phyloP scores from a whole-genome alignment of 768 basidiomycete genomes.

The Suillus variegatus region DNA sequence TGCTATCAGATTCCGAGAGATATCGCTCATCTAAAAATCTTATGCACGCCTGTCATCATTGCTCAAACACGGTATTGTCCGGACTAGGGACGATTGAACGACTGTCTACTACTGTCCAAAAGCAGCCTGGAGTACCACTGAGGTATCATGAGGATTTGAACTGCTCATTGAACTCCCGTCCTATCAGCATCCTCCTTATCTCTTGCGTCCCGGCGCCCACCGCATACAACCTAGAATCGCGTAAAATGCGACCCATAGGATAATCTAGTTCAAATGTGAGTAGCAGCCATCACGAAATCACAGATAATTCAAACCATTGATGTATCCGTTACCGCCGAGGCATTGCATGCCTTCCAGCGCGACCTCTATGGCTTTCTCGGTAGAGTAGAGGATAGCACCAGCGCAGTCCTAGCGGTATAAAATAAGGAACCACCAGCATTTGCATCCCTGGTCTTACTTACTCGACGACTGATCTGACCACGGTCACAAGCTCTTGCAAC shows the following conservation, averaged over 20 bases:
- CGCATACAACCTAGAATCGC: slow-evolving; percentile 87
- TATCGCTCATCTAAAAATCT: neutral
- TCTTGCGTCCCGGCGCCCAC: slow-evolving; percentile 98
- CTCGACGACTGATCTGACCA: slow-evolving; percentile 75
- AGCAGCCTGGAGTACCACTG: neutral
- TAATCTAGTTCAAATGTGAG: slow-evolving; percentile 61
- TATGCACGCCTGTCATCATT: neutral
- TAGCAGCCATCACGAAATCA: neutral
- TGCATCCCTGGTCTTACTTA: slow-evolving; percentile 37
- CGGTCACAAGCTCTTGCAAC: slow-evolving; percentile 88
- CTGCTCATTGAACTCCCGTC: slow-evolving; percentile 87
- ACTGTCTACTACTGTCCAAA: neutral
- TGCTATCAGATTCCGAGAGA: neutral
- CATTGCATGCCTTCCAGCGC: slow-evolving; percentile 92
- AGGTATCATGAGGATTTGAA: slow-evolving; percentile 32
- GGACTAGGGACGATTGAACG: neutral
- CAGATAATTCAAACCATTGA: slow-evolving; percentile 64
- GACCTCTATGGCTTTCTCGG: slow-evolving; percentile 90
- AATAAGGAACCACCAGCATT: slow-evolving; percentile 6
- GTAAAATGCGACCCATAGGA: slow-evolving; percentile 81
- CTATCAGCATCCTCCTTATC: slow-evolving; percentile 92
- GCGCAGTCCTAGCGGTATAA: slow-evolving; percentile 81
- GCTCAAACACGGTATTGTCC: neutral
- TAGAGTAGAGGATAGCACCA: slow-evolving; percentile 91
- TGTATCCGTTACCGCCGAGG: slow-evolving; percentile 93